Conservation (phyloP, 2,329 filamentous ascomycete species). For the Trichoderma hamatum region DNA sequence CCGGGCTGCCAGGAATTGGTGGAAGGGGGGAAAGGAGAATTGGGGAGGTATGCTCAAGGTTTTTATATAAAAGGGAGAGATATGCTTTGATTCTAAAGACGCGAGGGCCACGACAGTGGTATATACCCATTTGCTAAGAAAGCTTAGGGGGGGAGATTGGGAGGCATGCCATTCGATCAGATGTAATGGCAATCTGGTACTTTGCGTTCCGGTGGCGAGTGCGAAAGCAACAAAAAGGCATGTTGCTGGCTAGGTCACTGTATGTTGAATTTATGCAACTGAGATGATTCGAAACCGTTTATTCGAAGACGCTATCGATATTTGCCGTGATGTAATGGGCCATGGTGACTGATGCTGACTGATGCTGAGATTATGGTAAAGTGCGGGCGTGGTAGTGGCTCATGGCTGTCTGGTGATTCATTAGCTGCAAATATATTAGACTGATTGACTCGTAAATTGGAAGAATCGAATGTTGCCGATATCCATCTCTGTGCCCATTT, state of each 20-base stretch:
- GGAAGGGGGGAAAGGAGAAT: neutral
- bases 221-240: neutral
- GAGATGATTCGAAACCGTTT: slow-evolving; percentile 2
- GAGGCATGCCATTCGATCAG: slow-evolving; percentile 6
- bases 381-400: neutral
- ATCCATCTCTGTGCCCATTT: neutral
- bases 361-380: neutral
- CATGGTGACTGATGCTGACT: neutral
- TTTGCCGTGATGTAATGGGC: neutral
- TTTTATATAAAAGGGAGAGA: slow-evolving; percentile 18
- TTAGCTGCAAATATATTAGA: neutral
- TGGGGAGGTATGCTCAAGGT: neutral
- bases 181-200: slow-evolving; percentile 16
- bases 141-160: slow-evolving; percentile 9
- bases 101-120: slow-evolving; percentile 29
- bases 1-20: slow-evolving; percentile 16
- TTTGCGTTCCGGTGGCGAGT: neutral
- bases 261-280: slow-evolving; percentile 2
- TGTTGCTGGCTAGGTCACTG: slow-evolving; percentile 2
- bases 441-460: neutral
- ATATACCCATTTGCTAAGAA: slow-evolving; percentile 41
- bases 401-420: neutral
- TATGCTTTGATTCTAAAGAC: slow-evolving; percentile 14
- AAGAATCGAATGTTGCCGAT: neutral
- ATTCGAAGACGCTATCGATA: neutral